Evolutionary conservation across 306 rosid genomes (phyloP).

Genomic region (Cicer judaicum): DNA sequence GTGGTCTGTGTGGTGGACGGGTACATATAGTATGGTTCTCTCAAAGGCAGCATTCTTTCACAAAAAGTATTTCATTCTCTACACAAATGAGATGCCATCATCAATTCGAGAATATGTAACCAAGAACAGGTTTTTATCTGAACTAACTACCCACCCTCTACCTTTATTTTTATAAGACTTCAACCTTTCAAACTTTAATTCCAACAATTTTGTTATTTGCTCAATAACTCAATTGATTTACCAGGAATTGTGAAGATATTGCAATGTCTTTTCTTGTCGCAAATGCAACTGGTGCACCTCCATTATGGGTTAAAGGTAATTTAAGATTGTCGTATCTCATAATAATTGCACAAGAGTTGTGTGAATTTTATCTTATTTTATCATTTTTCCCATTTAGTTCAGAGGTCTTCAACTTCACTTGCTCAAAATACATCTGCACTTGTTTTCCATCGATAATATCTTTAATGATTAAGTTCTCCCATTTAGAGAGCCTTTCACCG

Average conservation of each 20-base stretch:
- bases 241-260: constrained; percentile 98
- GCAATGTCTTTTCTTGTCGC: constrained; percentile 99
- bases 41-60: constrained; percentile 98
- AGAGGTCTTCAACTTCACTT: background rate
- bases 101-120: constrained; percentile 76
- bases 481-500: constrained; percentile 8
- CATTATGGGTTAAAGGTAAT: constrained; percentile 98
- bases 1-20: constrained; percentile 99
- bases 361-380: background rate
- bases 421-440: constrained; percentile 20
- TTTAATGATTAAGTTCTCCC: background rate
- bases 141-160: background rate
- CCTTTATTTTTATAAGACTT: constrained; percentile 2
- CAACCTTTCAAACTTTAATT: background rate
- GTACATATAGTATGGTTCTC: constrained; percentile 93
- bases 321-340: background rate
- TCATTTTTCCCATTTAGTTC: background rate
- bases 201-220: constrained; percentile 19
- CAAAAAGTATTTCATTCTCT: constrained; percentile 79
- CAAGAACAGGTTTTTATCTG: constrained; percentile 70
- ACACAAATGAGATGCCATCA: constrained; percentile 83
- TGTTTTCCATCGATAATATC: background rate
- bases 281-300: constrained; percentile 88
- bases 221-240: constrained; percentile 42
- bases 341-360: constrained; percentile 8